These are phyloP conservation scores for Myotisia sp. DNA, from an alignment of 2,329 filamentous ascomycete genomes.

Conservation along the genomic window DNA sequence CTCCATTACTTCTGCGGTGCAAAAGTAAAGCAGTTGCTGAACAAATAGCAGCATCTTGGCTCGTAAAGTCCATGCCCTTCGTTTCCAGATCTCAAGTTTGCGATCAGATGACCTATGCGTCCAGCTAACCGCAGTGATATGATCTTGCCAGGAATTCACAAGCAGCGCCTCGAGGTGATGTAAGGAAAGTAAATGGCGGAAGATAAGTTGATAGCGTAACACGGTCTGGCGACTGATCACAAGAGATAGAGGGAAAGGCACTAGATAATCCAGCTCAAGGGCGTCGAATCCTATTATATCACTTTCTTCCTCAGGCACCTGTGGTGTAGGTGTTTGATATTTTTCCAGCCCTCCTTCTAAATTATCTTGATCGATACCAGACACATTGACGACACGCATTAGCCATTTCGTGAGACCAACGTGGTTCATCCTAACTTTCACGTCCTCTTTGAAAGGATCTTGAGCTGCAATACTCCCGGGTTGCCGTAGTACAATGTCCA, in stretches of 20 bases:
- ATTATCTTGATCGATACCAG: conserved; percentile 76
- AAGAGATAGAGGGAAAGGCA: conserved; percentile 88
- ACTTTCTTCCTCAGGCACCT: conserved; percentile 57
- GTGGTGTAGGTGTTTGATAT: conserved; percentile 56
- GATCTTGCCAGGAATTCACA: conserved; percentile 76
- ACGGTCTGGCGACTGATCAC: conserved; percentile 93
- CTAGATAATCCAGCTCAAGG: conserved; percentile 80
- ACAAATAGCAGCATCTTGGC: conserved; percentile 95
- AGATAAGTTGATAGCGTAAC: conserved; percentile 91
- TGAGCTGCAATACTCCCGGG: conserved; percentile 85
- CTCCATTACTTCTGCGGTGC: conserved; percentile 91
- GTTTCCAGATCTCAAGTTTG: conserved; percentile 79
- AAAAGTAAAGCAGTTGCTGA: conserved; percentile 92
- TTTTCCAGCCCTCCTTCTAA: conserved; percentile 49
- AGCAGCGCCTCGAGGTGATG: conserved; percentile 80
- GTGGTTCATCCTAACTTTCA: conserved; percentile 95
- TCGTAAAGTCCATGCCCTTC: conserved; percentile 76
- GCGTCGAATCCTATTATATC: conserved; percentile 84
- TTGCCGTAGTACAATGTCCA: conserved; percentile 94
- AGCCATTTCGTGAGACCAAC: conserved; percentile 83
- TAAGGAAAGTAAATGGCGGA: conserved; percentile 81
- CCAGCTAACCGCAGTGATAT: conserved; percentile 71
- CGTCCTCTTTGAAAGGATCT: conserved; percentile 95
- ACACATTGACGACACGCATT: conserved; percentile 92
- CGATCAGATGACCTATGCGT: conserved; percentile 60